Evolutionary conservation across 2,329 filamentous ascomycete species (phyloP), one percentile per base, ranked within the genome.

Genomic region (Meredithiella fracta): DNA sequence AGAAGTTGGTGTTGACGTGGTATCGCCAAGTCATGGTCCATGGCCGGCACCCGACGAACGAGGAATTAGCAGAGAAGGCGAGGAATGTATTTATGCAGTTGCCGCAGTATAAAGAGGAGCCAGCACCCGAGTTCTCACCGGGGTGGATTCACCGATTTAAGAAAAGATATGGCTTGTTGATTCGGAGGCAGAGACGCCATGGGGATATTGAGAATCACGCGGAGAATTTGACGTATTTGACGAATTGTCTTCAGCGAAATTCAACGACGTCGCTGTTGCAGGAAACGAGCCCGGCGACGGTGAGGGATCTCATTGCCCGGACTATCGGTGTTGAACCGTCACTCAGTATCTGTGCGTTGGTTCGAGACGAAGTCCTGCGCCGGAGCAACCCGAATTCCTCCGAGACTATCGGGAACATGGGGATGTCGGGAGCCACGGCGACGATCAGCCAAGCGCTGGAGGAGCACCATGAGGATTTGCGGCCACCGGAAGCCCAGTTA

Each of bases 101-200:
- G 26, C 77, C 77, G 15, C 75, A 77, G 17, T 80, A 81, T 65
- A 78, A 77, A 63, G 77, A 77, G 60, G 76, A 80, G 64, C 66
- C 67, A n/a, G 68, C 77, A 1, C 78, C 78, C 50, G 78, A 81
- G 64, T 81, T 81, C 64, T 80, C 77, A 0, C 78, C 78, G 0
- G 78, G 78, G 42, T 81, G 78, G 78, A 80, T 81, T 58, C 78
- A 81, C 61, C 72, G 78, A 37, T 81, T 81, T 67, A 81, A 81
- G 67, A 80, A 80, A 64, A 72, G 78, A 9, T 81, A 81, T 58
- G 77, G 77, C 0, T 68, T 81, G 15, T 68, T 81, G 17, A 73
- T 80, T 50, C 65, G 77, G 37, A 74, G 77, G 53, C 76, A 79
- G 61, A 73, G 77, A 20, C 72, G 76, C 0, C 73, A 74, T 60